Evolutionary conservation across 139 green algal genomes (phyloP), one percentile per base, ranked within the genome.

Genomic region (Gonium pectorale): DNA sequence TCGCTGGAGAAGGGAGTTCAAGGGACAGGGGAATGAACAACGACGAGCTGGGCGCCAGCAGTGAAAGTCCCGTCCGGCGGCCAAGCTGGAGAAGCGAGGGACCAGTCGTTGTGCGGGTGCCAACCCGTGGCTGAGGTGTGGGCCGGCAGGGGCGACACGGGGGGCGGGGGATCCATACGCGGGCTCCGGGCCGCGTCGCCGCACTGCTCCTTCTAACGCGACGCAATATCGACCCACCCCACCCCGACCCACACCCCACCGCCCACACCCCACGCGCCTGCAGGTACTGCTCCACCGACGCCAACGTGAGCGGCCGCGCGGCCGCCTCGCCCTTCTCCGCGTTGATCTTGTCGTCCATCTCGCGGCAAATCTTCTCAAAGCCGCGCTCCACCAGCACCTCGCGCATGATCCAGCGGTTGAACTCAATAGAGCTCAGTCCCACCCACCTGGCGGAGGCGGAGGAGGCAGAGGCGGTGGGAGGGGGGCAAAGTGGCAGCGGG

Each of bases 261-360:
- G 13, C 62, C 9, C 33, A 13, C 31, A n/a, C 8, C 43, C 22
- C 43, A 41, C 73, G 0, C n/a, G 60, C 74, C 74, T 85, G 78
- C 56, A 99, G 86, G 90, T 98, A 95, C 89, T 97, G 92, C 92
- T 98, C 92, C 52, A 98, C 92, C 86, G 93, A 92, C 5, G 88
- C 90, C 66, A 91, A 81, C 15, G 94, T 98, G n/a, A 99, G 94
- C 38, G 96, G 95, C 71, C 94, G 91, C 3, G 90, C 89, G 69
- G 79, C 79, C 79, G 79, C 64, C 66, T 85, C 79, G 66, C 79
- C 79, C 67, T 89, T 83, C 69, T 82, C 86, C n/a, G 79, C 72
- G 60, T 85, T 87, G 73, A 79, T 66, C 80, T 89, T 89, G 83
- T 93, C 91, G 87, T 99, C 97, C 79, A 97, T 90, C 84, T 98